phyloP scores from a whole-genome alignment of 192 early-diverging fungal species.

The Podila minutissima region DNA sequence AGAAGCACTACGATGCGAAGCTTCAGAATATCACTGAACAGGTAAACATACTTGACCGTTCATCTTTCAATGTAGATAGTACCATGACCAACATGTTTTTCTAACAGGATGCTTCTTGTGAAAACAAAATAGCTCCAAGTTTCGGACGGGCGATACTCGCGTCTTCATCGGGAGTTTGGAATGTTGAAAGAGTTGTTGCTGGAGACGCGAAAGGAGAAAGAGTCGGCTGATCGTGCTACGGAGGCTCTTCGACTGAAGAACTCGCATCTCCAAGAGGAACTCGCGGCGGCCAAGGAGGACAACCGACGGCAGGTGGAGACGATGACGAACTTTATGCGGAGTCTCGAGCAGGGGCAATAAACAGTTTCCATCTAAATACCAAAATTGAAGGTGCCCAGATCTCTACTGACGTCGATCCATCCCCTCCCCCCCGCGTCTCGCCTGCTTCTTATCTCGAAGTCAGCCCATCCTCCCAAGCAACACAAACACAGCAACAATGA shows the following conservation, averaged over 20 bases:
- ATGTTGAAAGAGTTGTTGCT: constrained; percentile 44
- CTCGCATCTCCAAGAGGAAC: constrained; percentile 35
- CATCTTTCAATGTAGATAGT: background rate
- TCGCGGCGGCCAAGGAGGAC: constrained; percentile 47
- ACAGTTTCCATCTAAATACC: no score
- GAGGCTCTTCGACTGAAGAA: constrained; percentile 30
- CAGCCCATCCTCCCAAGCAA: no score
- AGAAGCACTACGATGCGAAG: constrained; percentile 57
- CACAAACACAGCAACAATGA: no score
- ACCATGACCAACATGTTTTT: background rate
- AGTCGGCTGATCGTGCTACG: constrained; percentile 11
- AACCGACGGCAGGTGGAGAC: constrained; percentile 53
- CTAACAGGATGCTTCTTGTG: background rate
- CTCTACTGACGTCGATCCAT: no score
- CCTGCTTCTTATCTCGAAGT: no score
- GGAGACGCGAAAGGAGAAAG: constrained; percentile 27
- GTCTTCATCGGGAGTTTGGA: constrained; percentile 44
- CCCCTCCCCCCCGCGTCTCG: no score
- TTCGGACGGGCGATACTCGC: constrained; percentile 52
- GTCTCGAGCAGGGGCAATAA: constrained; percentile 23
- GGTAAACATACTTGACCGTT: constrained; percentile 1
- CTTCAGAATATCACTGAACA: constrained; percentile 52
- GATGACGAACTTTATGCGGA: constrained; percentile 57
- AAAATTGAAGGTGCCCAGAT: no score
- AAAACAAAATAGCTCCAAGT: constrained; percentile 31